Percentiles rank a stretch among this genome's conserved stretches.
phyloP scores from a whole-genome alignment of 257 asterid genomes.

The Lavandula angustifolia region DNA sequence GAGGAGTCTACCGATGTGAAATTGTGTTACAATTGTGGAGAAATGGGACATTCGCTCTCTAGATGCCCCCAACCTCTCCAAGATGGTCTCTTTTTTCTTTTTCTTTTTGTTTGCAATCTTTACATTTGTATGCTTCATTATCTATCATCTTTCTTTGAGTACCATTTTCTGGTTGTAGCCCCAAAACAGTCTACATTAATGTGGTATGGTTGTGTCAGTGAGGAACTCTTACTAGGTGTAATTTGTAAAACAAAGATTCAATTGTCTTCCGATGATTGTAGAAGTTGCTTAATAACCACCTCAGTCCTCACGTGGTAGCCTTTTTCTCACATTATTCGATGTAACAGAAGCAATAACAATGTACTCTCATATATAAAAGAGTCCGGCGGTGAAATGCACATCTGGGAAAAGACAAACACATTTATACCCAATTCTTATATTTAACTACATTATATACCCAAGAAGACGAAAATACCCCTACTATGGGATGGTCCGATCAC shows the following conservation, averaged over 20 bases:
- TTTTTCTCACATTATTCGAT: conserved; percentile 2
- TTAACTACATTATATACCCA: no score
- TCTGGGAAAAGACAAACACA: no score
- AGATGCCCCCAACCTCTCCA: conserved; percentile 74
- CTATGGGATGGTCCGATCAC: no score
- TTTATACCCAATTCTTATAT: no score
- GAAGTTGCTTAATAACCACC: neutral
- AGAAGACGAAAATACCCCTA: no score
- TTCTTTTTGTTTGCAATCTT: neutral
- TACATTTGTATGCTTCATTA: conserved; percentile 13
- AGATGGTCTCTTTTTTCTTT: conserved; percentile 59
- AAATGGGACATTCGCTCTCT: conserved; percentile 72
- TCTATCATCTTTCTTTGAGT: neutral
- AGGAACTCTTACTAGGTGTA: neutral
- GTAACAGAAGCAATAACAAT: neutral
- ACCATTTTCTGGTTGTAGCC: conserved; percentile 12
- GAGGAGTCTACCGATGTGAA: conserved; percentile 53
- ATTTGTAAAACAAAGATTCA: neutral
- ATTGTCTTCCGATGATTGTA: neutral
- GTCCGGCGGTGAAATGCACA: no score
- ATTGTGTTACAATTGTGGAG: conserved; percentile 90
- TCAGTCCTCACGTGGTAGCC: conserved; percentile 7
- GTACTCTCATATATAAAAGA: neutral
- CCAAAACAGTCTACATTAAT: neutral
- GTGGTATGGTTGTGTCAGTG: neutral